A percentile compares a stretch with the other conserved stretches of the same genome.
Evolutionary conservation across 257 asterid species (phyloP).

Genomic region (Fraxinus quadrangulata): DNA sequence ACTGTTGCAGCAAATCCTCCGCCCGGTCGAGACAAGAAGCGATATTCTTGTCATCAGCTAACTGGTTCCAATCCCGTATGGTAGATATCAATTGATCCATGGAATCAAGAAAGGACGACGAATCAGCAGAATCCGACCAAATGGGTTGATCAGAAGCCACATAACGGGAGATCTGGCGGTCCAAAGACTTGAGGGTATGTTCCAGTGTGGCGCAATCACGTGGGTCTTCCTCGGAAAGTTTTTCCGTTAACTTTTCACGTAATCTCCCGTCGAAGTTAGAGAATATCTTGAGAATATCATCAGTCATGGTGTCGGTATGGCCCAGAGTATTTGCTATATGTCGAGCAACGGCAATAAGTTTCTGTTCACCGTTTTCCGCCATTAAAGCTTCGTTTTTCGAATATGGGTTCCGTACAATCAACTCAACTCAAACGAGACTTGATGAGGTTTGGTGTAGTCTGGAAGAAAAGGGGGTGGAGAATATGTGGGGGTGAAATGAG

Average conservation of each 20-base stretch:
- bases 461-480: constrained; percentile 17
- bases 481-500: constrained; percentile 6
- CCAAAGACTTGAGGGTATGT: constrained; percentile 60
- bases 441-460: constrained; percentile 11
- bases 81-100: constrained; percentile 62
- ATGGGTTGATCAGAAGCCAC: constrained; percentile 56
- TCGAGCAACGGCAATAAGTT: constrained; percentile 91
- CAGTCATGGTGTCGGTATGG: constrained; percentile 85
- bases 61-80: constrained; percentile 67
- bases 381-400: constrained; percentile 33
- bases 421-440: constrained; percentile 27
- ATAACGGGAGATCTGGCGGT: constrained; percentile 75
- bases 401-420: not conserved
- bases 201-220: constrained; percentile 43
- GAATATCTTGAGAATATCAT: constrained; percentile 84
- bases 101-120: constrained; percentile 56
- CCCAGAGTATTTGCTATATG: constrained; percentile 96
- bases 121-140: constrained; percentile 65
- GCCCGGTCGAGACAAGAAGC: constrained; percentile 82
- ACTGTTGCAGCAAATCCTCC: constrained; percentile 84
- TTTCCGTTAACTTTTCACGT: constrained; percentile 75
- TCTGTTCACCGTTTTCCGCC: constrained; percentile 98
- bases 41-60: constrained; percentile 67
- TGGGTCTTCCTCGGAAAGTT: constrained; percentile 56
- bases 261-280: constrained; percentile 88